Conservation (phyloP, 2,329 filamentous ascomycete species). For the Nothophoma quercina region DNA sequence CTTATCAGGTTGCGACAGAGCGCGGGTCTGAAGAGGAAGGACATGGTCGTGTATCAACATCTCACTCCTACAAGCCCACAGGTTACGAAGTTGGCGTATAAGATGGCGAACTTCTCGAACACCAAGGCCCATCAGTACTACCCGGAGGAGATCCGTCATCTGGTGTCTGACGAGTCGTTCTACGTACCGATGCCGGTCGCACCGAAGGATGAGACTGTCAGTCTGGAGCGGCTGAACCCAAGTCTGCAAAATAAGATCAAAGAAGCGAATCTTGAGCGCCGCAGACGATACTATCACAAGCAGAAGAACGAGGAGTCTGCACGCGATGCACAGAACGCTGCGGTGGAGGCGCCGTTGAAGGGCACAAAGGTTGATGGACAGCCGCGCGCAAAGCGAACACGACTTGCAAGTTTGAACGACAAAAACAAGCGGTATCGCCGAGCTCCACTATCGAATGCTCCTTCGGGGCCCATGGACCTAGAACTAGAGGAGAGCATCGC, state of each 20-base stretch:
- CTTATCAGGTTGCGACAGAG: constrained; percentile 27
- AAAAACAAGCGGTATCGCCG: constrained; percentile 30
- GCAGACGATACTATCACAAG: constrained; percentile 22
- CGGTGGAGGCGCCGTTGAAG: constrained; percentile 27
- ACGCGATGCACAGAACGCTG: constrained; percentile 29
- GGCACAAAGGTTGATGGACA: constrained; percentile 8
- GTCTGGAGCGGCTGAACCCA: constrained; percentile 32
- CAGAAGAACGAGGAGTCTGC: constrained; percentile 30
- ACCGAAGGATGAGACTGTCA: constrained; percentile 40
- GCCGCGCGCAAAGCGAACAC: constrained; percentile 25
- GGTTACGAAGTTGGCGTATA: constrained; percentile 58
- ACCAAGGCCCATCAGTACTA: constrained; percentile 42
- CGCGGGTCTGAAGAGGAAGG: constrained; percentile 54
- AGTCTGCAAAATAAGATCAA: constrained; percentile 30
- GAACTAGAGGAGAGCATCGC: constrained; percentile 16
- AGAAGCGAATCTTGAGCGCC: constrained; percentile 23
- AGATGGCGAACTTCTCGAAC: constrained; percentile 56
- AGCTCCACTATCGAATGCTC: constrained; percentile 15
- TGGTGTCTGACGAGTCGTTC: constrained; percentile 31
- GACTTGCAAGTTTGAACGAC: constrained; percentile 40
- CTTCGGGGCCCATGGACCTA: constrained; percentile 10
- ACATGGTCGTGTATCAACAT: constrained; percentile 58
- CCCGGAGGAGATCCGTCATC: constrained; percentile 40
- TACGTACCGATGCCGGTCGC: constrained; percentile 27
- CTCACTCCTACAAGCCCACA: constrained; percentile 54